Conservation (phyloP, 2,329 filamentous ascomycete genomes). For the Cladosporium colombiae region DNA sequence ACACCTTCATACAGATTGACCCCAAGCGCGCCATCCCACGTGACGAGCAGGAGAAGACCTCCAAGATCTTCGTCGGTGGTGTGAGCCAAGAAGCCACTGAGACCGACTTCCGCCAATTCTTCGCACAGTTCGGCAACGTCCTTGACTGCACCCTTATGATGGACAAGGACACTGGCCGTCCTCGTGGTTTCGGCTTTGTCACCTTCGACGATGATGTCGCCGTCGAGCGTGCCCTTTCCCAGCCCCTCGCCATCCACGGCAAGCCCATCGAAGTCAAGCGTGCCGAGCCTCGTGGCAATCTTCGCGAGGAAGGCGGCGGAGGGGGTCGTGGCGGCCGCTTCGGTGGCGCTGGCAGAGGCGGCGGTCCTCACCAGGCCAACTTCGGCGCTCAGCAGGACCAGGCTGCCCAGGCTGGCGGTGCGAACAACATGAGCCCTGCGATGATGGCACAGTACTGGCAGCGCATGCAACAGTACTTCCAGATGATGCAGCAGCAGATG, state of each 20-base stretch:
- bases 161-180: constrained; percentile 98
- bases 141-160: constrained; percentile 99
- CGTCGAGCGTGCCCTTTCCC: constrained; percentile 84
- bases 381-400: constrained; percentile 28
- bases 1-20: constrained; percentile 69
- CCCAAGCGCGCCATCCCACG: constrained; percentile 95
- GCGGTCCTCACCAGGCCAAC: constrained; percentile 40
- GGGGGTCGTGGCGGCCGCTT: constrained; percentile 46
- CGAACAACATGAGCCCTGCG: constrained; percentile 81
- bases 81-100: constrained; percentile 97
- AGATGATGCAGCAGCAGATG: constrained; percentile 46
- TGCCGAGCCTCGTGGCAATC: constrained; percentile 90
- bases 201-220: constrained; percentile 96
- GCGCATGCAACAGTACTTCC: constrained; percentile 96
- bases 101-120: constrained; percentile 93
- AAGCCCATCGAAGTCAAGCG: constrained; percentile 99
- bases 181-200: constrained; percentile 94
- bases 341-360: constrained; percentile 37
- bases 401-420: constrained; percentile 24
- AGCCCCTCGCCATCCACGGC: constrained; percentile 85
- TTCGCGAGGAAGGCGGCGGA: constrained; percentile 73
- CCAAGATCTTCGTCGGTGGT: constrained; percentile 97
- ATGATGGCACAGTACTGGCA: constrained; percentile 99
- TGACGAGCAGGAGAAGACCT: constrained; percentile 96
- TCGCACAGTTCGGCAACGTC: constrained; percentile 92